A percentile compares a stretch with the other conserved stretches of the same genome.
phyloP scores from a whole-genome alignment of 257 asterid genomes.

The Fraxinus quadrangulata region DNA sequence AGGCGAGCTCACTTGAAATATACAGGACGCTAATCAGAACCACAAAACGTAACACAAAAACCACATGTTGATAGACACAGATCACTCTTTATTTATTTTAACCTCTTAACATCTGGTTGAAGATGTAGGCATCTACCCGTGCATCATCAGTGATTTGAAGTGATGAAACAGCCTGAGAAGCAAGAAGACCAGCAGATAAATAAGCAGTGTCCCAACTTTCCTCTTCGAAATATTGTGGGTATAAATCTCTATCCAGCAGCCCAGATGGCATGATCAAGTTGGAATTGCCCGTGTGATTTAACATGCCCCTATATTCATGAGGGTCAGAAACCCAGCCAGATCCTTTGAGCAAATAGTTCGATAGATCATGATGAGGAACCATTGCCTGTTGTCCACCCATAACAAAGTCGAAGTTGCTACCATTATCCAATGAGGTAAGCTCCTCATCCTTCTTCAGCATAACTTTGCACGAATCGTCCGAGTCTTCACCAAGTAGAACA shows the following conservation, averaged over 20 bases:
- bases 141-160: conserved; percentile 81
- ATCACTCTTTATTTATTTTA: conserved; percentile 27
- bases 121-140: conserved; percentile 53
- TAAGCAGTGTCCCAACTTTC: conserved; percentile 49
- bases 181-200: conserved; percentile 69
- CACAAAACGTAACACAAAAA: conserved; percentile 26
- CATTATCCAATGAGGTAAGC: conserved; percentile 62
- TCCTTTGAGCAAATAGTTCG: conserved; percentile 43
- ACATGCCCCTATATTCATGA: conserved; percentile 38
- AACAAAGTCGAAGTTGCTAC: conserved; percentile 43
- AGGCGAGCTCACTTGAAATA: conserved; percentile 39
- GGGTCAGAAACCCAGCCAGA: conserved; percentile 47
- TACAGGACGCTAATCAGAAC: conserved; percentile 56
- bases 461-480: conserved; percentile 64
- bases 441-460: conserved; percentile 67
- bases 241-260: conserved; percentile 38
- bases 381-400: conserved; percentile 38
- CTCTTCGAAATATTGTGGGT: conserved; percentile 47
- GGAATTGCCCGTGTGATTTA: conserved; percentile 43
- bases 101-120: conserved; percentile 62
- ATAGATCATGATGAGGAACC: conserved; percentile 48
- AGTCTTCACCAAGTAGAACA: conserved; percentile 92
- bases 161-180: conserved; percentile 82
- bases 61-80: conserved; percentile 21
- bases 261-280: conserved; percentile 48